Evolutionary conservation across 116 monocot genomes (phyloP).

Genomic region (Trichopus zeylanicus): DNA sequence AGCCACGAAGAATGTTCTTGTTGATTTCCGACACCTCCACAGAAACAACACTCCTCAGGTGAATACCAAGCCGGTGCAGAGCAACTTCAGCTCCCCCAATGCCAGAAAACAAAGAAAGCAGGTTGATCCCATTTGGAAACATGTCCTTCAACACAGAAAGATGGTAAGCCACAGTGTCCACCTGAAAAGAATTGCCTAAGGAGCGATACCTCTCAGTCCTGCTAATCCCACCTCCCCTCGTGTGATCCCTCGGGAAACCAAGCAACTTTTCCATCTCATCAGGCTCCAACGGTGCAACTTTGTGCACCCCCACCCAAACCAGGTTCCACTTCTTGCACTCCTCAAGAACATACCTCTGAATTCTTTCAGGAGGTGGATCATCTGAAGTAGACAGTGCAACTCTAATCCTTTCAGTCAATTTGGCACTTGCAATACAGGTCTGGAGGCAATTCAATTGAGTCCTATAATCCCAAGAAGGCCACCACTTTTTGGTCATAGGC

Average conservation of each 20-base stretch:
- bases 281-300: conserved; percentile 50
- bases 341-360: conserved; percentile 20
- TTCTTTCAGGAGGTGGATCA: conserved; percentile 15
- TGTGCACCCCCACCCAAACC: conserved; percentile 51
- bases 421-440: conserved; percentile 40
- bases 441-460: conserved; percentile 55
- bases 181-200: conserved; percentile 61
- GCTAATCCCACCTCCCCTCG: conserved; percentile 42
- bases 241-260: conserved; percentile 56
- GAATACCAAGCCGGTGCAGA: conserved; percentile 40
- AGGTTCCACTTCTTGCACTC: conserved; percentile 61
- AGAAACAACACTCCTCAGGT: conserved; percentile 36
- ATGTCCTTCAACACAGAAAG: conserved; percentile 42
- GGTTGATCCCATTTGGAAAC: conserved; percentile 50
- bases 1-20: conserved; percentile 32
- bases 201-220: conserved; percentile 53
- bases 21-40: conserved; percentile 50
- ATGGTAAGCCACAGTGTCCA: conserved; percentile 63
- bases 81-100: conserved; percentile 78
- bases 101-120: conserved; percentile 54
- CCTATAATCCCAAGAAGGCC: conserved; percentile 60
- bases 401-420: conserved; percentile 36
- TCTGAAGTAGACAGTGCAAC: conserved; percentile 5
- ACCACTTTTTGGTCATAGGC: conserved; percentile 38
- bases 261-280: conserved; percentile 57